Base-by-base conservation (phyloP, 345 rosid genomes). In the Lenwebbia sp. region DNA sequence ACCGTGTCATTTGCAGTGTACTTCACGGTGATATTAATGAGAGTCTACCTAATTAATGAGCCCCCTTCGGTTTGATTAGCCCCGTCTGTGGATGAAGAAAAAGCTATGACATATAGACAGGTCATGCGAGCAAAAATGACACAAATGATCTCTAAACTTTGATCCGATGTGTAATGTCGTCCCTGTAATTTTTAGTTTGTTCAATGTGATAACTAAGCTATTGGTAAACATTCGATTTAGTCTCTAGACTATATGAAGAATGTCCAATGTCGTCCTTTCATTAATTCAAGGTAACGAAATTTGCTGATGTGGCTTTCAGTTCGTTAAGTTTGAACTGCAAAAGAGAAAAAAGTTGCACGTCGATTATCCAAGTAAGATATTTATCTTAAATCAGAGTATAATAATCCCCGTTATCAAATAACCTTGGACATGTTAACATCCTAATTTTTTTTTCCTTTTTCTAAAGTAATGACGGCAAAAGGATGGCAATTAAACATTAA, bases 191-290 rank as follows among this genome's bases (percentile, higher is more conserved):
- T 9, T 65, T 15, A 65, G 13, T 12, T 33, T 65, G 23, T 65
- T 33, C 3, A 65, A 17, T 33, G 5, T 17, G 3, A 0, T 33
- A 2, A 5, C 1, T 4, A 19, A 65, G 8, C 10, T 33, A 65
- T 65, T 33, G 13, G 2, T 33, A 33, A 65, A 65, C 15, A 4
- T 17, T 33, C 2, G 5, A 65, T 17, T 0, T 33, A 33, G 0
- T 33, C 13, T 11, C 10, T 65, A 8, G 19, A 65, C 4, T 65
- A 33, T 65, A 17, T 8, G 57, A 40, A 17, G 50, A 33, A 65
- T 65, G 6, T 4, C 5, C 6, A 15, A 65, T 17, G 4, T 33
- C 3, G 13, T 33, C 9, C 21, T 33, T 65, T 3, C 10, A 9
- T 33, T 33, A 17, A 65, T 33, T 65, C 0, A 21, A 65, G 1